Evolutionary conservation across 208 protist species (phyloP).

Genomic region (Trypanosoma brucei): DNA sequence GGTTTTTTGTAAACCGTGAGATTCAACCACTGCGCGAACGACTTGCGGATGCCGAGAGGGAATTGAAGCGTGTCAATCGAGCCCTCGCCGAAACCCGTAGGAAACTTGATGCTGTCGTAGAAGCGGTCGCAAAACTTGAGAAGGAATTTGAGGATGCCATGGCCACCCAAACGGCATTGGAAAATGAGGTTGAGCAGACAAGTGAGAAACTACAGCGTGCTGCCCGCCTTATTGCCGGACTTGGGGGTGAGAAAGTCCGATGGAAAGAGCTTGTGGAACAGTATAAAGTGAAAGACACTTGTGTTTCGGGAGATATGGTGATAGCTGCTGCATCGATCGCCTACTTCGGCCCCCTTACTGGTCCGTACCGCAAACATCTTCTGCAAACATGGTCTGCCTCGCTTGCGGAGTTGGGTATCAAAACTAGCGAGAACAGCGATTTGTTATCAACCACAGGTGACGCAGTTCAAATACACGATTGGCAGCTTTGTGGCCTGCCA

Average conservation of each 20-base stretch:
- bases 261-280: slow-evolving; percentile 86
- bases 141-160: slow-evolving; percentile 89
- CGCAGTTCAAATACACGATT: slow-evolving; percentile 94
- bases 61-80: slow-evolving; percentile 86
- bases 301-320: slow-evolving; percentile 94
- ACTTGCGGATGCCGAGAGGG: slow-evolving; percentile 81
- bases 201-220: slow-evolving; percentile 93
- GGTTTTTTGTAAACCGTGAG: slow-evolving; percentile 94
- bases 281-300: slow-evolving; percentile 83
- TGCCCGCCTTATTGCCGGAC: slow-evolving; percentile 92
- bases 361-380: slow-evolving; percentile 86
- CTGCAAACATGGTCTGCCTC: slow-evolving; percentile 75
- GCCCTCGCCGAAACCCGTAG: slow-evolving; percentile 88
- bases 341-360: slow-evolving; percentile 96
- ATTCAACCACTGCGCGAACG: slow-evolving; percentile 91
- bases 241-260: slow-evolving; percentile 95
- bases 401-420: slow-evolving; percentile 50
- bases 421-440: slow-evolving; percentile 62
- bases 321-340: slow-evolving; percentile 92
- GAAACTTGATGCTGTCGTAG: slow-evolving; percentile 90
- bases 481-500: slow-evolving; percentile 94
- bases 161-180: slow-evolving; percentile 91
- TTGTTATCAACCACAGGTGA: slow-evolving; percentile 92
- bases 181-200: slow-evolving; percentile 92
- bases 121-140: slow-evolving; percentile 92